Base-by-base conservation (phyloP, 2,329 filamentous ascomycete genomes). In the Dactylella cylindrospora region DNA sequence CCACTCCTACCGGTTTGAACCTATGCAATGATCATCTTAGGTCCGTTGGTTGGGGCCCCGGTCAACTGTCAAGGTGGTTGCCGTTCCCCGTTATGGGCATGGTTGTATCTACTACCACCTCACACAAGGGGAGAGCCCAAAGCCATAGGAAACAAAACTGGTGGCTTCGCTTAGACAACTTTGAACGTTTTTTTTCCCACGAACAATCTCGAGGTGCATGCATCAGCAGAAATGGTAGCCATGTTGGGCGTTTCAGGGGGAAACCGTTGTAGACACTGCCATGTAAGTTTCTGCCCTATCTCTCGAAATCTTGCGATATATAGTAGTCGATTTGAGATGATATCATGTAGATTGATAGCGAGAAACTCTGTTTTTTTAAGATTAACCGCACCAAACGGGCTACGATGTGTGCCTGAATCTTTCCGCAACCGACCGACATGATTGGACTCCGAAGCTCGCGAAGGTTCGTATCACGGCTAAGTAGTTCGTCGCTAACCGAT, bases 161-260 rank as follows among this genome's bases (percentile, higher is more conserved):
- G 28, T 35, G 52, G 29, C 43, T 25, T 57, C 52, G 43, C 35
- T 43, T 49, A 26, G 52, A 40, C 22, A 46, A 23, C 25, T 41
- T 40, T 23, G 43, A 57, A 57, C 52, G 28, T 28, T 43, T 47
- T 57, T 38, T 47, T n/a, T n/a, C n/a, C n/a, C n/a, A n/a, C n/a
- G n/a, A n/a, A n/a, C n/a, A n/a, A n/a, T n/a, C n/a, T n/a, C n/a
- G n/a, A n/a, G n/a, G n/a, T n/a, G n/a, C n/a, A n/a, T n/a, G n/a
- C n/a, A n/a, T n/a, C n/a, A n/a, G n/a, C n/a, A n/a, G n/a, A n/a
- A n/a, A n/a, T n/a, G n/a, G n/a, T n/a, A n/a, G n/a, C n/a, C n/a
- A n/a, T n/a, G n/a, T n/a, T n/a, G n/a, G n/a, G n/a, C n/a, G n/a
- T n/a, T n/a, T n/a, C n/a, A n/a, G n/a, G n/a, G n/a, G n/a, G n/a